These are phyloP conservation scores for Ceratorhiza oryzae-sativae DNA, from an alignment of 1,284 basidiomycete genomes.

Conservation along the genomic window DNA sequence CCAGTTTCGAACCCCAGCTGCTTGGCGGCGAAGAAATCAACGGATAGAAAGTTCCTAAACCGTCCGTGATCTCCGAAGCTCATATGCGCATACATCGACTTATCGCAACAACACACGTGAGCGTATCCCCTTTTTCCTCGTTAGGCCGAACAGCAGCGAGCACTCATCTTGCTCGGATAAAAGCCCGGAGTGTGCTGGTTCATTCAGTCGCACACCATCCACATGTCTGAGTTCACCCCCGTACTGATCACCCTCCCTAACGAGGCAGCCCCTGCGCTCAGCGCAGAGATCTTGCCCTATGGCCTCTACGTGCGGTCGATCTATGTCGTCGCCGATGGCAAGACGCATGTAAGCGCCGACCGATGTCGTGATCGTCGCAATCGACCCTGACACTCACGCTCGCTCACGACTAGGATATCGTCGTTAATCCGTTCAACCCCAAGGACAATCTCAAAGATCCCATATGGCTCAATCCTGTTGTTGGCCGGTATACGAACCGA, in stretches of 20 bases:
- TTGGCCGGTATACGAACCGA: conserved; percentile 74
- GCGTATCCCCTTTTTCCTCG: conserved; percentile 14
- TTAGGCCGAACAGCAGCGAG: conserved; percentile 25
- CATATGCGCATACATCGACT: conserved; percentile 14
- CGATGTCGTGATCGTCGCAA: background rate
- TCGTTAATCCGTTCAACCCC: conserved; percentile 72
- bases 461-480: conserved; percentile 69
- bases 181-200: background rate
- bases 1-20: conserved; percentile 23
- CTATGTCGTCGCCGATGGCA: conserved; percentile 67
- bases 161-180: conserved; percentile 7
- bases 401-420: conserved; percentile 63
- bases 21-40: background rate
- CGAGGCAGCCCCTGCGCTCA: conserved; percentile 36
- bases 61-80: background rate
- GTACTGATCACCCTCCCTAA: conserved; percentile 34
- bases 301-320: conserved; percentile 72
- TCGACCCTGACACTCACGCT: conserved; percentile 4
- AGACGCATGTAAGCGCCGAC: conserved; percentile 52
- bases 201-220: background rate
- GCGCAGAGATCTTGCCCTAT: conserved; percentile 47
- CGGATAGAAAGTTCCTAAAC: background rate
- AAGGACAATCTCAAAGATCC: conserved; percentile 56
- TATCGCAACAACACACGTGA: conserved; percentile 20
- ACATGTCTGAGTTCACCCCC: conserved; percentile 35